Base-by-base conservation (phyloP, 192 early-diverging fungal species). In the Entophlyctis helioformis region DNA sequence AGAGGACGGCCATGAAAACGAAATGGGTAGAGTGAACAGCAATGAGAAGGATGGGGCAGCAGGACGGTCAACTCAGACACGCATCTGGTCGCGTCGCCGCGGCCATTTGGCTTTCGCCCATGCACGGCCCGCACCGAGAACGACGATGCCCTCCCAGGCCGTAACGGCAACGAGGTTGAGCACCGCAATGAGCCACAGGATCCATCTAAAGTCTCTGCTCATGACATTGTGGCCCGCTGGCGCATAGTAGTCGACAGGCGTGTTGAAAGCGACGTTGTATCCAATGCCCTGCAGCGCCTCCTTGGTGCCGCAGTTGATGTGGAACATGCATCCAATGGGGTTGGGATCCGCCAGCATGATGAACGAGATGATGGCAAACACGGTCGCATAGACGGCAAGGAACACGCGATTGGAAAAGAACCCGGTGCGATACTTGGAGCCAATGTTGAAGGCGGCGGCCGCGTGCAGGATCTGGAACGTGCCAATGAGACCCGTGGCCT, bases 381-480 rank as follows among this genome's bases (percentile, higher is more conserved):
- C 65, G 10, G 53, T 48, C 8, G 41, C 46, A 60, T 69, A 84
- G 24, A 75, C 45, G 42, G 42, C 29, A 0, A 79, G 51, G 42
- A 85, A 71, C 6, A 67, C 26, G 45, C 70, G 76, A 54, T 89
- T 89, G 27, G 64, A 56, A 42, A 60, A 66, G 67, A 78, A 84
- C 1, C 71, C 57, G 36, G 57, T 52, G 16, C 86, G 66, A 66
- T 76, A 85, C 25, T 57, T 60, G 45, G 62, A 53, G 18, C 86
- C 86, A 57, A 84, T 76, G 61, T 78, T 84, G 60, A 79, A 79
- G 27, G 80, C 51, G 26, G 73, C 76, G 11, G 72, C 80, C 22
- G 62, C 70, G 57, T 85, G 72, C 51, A 82, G 63, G 57, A 86
- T 84, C 54, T 86, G 84, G 68, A 78, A 83, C 42, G 76, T 53